Base-by-base conservation (phyloP, 176 grass and related monocot species). In the Musa schizocarpa region DNA sequence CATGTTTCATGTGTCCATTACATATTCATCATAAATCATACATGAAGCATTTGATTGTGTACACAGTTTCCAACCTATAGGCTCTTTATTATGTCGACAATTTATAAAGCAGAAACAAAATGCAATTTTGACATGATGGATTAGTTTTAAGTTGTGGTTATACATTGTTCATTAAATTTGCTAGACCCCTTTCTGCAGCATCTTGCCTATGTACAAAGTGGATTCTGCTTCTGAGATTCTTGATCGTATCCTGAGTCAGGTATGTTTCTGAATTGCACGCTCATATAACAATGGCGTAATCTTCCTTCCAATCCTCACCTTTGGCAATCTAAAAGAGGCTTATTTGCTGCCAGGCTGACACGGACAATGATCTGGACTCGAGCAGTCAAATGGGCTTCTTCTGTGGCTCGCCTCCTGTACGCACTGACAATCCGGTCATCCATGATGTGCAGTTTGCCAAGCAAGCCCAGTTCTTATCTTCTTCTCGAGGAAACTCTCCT, bases 341-440 rank as follows among this genome's bases (percentile, higher is more conserved):
- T 86, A 72, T 14, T 29, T 49, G 50, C 16, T 79, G 25, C 9
- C 79, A 97, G 90, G 83, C 81, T 82, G 84, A 92, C 87, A 53
- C 74, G 26, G 89, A 96, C 25, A 69, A 52, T 74, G 87, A 90
- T 85, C 69, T 77, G 48, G 89, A 92, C 77, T 57, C 66, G 0
- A 80, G 76, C 85, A 73, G 72, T 75, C 82, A 87, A 83, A 81
- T 22, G 19, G 77, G 70, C 71, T 90, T 87, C 86, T 92, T 96
- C 82, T 83, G 85, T 13, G 93, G 93, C 66, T 90, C 93, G 34
- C 93, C 93, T 63, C 93, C 93, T 65, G 86, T 88, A 9, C 93
- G 90, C 72, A 86, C 85, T 82, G 88, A 88, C 86, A 96, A 96
- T 64, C 93, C 93, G 0, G 68, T 96, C 73, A 78, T 92, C 69